Evolutionary conservation across 345 rosid species (phyloP), one percentile per base, ranked within the genome.

Genomic region (Boechera retrofracta): DNA sequence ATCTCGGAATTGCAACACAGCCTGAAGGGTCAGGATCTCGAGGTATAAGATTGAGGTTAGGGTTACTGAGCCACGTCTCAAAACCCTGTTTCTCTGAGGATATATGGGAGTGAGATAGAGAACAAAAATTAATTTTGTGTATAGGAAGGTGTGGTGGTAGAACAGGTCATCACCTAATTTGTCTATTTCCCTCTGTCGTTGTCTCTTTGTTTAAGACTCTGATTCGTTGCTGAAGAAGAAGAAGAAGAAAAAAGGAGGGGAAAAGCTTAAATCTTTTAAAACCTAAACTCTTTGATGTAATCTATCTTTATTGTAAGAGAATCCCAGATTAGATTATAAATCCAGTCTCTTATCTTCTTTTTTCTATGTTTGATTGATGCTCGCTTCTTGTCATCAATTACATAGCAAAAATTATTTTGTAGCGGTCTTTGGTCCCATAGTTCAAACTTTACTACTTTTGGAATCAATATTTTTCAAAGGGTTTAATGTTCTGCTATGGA

Each of bases 111-210:
- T n/a, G 79, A 61, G 44, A 57, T 29, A 56, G 36, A 61, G 69
- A 77, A 38, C 59, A 44, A 42, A 75, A 76, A 53, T 77, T 78
- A 38, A 72, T 78, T 75, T 62, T 77, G 77, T 77, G 68, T 56
- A 77, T 69, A 76, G 74, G 69, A 76, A 60, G 64, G 74, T 59
- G 62, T 58, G 79, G 36, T 76, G 69, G 74, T 77, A 56, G 66
- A 77, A 65, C 81, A 78, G 53, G 16, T 64, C 33, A 45, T 63
- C 80, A 54, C 69, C 59, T 63, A 62, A 70, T 77, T 70, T 33
- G 41, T 45, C 75, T 62, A 28, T 38, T 71, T 76, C n/a, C 49
- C 49, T 75, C 73, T 64, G 51, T 61, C 41, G 47, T 66, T 24
- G 44, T 33, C 3, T 53, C 38, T 49, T 61, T 72, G 28, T 48